Conservation (phyloP, 2,329 filamentous ascomycete species). For the Aphanocladium album region DNA sequence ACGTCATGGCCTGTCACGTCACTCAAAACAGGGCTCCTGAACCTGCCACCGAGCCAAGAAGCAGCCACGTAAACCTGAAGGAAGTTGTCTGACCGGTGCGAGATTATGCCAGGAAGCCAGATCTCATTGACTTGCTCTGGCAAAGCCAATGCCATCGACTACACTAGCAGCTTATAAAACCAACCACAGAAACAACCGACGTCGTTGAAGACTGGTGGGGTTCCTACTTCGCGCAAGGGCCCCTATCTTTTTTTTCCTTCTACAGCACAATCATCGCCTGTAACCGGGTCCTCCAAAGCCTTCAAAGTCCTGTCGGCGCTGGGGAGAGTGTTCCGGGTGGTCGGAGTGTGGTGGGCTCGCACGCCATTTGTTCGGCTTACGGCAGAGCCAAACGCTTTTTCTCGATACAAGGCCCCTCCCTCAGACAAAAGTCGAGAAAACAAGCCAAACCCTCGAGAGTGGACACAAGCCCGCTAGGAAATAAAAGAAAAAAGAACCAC, state of each 20-base stretch:
- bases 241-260: background rate
- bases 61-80: background rate
- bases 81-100: background rate
- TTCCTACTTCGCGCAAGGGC: too few relatives aligned
- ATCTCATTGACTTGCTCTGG: too few relatives aligned
- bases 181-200: too few relatives aligned
- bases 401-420: too few relatives aligned
- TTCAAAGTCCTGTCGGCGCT: background rate
- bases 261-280: background rate
- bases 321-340: background rate
- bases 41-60: background rate
- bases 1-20: background rate
- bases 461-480: background rate
- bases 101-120: background rate
- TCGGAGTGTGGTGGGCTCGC: slow-evolving; percentile 1
- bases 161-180: too few relatives aligned
- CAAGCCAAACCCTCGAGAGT: background rate
- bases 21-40: background rate
- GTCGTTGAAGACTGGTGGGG: too few relatives aligned
- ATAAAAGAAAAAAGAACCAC: too few relatives aligned
- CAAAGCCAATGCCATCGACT: too few relatives aligned
- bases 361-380: slow-evolving; percentile 1
- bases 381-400: too few relatives aligned
- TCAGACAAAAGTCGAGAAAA: background rate
- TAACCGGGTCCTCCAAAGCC: background rate